Evolutionary conservation across 129 eudicot genomes (phyloP), one percentile per base, ranked within the genome.

Genomic region (Flaveria trinervia): DNA sequence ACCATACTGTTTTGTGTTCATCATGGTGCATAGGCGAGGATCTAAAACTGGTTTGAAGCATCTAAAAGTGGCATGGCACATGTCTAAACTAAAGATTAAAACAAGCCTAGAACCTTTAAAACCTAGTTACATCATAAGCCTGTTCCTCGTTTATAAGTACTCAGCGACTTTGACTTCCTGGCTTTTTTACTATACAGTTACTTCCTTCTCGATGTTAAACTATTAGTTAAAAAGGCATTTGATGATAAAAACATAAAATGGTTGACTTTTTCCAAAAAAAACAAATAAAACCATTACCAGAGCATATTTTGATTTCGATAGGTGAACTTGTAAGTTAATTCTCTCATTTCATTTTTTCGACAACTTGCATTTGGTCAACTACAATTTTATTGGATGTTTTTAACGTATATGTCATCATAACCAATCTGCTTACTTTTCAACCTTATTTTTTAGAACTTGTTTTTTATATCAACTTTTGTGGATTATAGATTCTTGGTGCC

Each of bases 401-500:
- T 78, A 28, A 69, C 70, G 10, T 23, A 50, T 14, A 23, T 76
- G 50, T 20, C 55, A 61, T 44, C 79, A 74, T 10, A 45, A 74
- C 79, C 25, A 60, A 48, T n/a, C 62, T 75, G 71, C 80, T 30
- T 75, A 49, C 80, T 76, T 65, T 65, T 76, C 54, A 66, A 52
- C 80, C 41, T 23, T 2, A 8, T 22, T 26, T 55, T n/a, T 45
- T 66, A 9, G 0, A 56, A 55, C 22, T 59, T 18, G 26, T 65
- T 68, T 70, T 12, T 70, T 55, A 33, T 54, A 4, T 12, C 43
- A 14, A n/a, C 26, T 67, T 69, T 7, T 48, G 46, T 83, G 28
- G 23, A 44, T 48, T 74, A 22, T 76, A 93, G 98, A 88, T 93
- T 83, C 77, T 93, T 52, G 88, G 96, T 85, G 97, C 89, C 20